Evolutionary conservation across 83 land plant species (phyloP).

Genomic region (Isoetes engelmannii): DNA sequence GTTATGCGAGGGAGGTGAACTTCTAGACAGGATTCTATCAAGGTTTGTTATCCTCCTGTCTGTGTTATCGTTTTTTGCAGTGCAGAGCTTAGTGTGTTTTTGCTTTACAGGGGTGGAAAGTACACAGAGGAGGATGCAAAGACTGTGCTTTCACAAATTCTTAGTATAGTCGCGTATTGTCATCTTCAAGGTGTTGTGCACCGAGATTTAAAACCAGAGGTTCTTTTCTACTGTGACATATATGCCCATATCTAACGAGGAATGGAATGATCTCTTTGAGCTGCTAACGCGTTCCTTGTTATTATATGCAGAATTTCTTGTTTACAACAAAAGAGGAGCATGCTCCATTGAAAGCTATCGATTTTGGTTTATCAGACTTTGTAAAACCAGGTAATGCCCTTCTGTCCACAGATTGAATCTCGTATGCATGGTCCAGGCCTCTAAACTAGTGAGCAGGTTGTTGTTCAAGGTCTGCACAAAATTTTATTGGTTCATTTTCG

Average conservation of each 20-base stretch:
- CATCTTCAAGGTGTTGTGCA: constrained; percentile 20
- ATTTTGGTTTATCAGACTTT: constrained; percentile 86
- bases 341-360: constrained; percentile 76
- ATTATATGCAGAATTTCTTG: constrained; percentile 42
- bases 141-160: constrained; percentile 6
- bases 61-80: not conserved
- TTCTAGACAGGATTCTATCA: constrained; percentile 17
- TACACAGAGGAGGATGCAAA: constrained; percentile 17
- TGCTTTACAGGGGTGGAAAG: constrained; percentile 14
- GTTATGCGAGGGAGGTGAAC: constrained; percentile 27
- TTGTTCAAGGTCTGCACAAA: too few relatives aligned
- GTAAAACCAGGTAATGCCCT: constrained; percentile 64
- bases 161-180: constrained; percentile 11
- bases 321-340: constrained; percentile 71
- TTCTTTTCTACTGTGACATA: not conserved
- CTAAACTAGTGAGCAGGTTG: too few relatives aligned
- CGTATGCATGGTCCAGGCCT: too few relatives aligned
- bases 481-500: too few relatives aligned
- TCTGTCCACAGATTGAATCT: too few relatives aligned
- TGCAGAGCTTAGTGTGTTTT: not conserved
- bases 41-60: constrained; percentile 8
- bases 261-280: too few relatives aligned
- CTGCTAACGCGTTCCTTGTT: not conserved
- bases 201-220: constrained; percentile 25
- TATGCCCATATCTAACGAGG: too few relatives aligned